A percentile compares a stretch with the other conserved stretches of the same genome.
phyloP scores from a whole-genome alignment of 495 filamentous ascomycete genomes.

The Penicillium manginii region DNA sequence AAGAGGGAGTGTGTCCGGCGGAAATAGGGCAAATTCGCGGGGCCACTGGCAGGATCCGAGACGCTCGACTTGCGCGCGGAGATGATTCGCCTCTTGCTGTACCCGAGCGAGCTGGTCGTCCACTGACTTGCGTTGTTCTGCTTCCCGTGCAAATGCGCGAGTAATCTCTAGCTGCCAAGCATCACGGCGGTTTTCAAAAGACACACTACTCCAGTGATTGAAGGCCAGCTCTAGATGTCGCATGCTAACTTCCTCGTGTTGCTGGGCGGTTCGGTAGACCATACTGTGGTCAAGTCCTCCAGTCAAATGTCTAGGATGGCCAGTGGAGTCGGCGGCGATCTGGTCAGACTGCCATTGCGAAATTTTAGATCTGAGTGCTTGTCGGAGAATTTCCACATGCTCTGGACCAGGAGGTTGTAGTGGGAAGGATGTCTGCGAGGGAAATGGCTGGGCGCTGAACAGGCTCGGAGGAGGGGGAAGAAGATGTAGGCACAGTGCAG shows the following conservation, averaged over 20 bases:
- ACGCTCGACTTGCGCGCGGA: slow-evolving; percentile 70
- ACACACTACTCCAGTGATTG: slow-evolving; percentile 67
- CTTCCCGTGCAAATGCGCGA: slow-evolving; percentile 68
- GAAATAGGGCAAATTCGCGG: slow-evolving; percentile 68
- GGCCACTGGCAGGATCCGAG: slow-evolving; percentile 70
- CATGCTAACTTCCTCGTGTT: slow-evolving; percentile 62
- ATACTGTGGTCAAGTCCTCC: slow-evolving; percentile 38
- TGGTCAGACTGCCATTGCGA: slow-evolving; percentile 59
- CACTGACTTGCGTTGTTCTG: slow-evolving; percentile 64
- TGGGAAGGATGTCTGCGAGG: slow-evolving; percentile 73
- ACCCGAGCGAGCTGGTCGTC: slow-evolving; percentile 64
- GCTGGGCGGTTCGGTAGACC: slow-evolving; percentile 52
- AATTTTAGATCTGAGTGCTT: slow-evolving; percentile 67
- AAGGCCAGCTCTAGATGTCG: slow-evolving; percentile 72
- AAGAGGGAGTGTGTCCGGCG: slow-evolving; percentile 65
- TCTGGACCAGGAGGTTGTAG: slow-evolving; percentile 68
- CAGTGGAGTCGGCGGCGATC: slow-evolving; percentile 32
- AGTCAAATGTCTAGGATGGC: slow-evolving; percentile 28
- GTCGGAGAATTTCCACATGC: slow-evolving; percentile 70
- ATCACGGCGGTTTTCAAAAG: slow-evolving; percentile 59
- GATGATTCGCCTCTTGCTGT: slow-evolving; percentile 72
- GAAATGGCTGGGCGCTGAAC: slow-evolving; percentile 69
- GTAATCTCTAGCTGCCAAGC: slow-evolving; percentile 80
- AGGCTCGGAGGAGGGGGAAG: slow-evolving; percentile 78
- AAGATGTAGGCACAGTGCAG: slow-evolving; percentile 77